Conservation (phyloP, 2,329 filamentous ascomycete genomes). For the Fusarium illudens region DNA sequence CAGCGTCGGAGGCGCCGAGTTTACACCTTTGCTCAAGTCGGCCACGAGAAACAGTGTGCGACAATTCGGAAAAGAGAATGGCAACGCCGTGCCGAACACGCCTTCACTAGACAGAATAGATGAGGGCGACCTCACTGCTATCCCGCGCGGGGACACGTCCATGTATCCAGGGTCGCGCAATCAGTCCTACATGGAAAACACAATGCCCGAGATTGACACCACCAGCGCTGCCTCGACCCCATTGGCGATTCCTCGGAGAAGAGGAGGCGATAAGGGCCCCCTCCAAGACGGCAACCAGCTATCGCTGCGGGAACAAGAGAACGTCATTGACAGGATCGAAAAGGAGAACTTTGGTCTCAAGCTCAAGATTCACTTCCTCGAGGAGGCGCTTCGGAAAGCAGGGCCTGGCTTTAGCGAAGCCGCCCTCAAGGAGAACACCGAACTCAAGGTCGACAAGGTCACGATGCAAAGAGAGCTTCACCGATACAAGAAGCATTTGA, state of each 20-base stretch:
- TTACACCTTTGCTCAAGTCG: constrained; percentile 91
- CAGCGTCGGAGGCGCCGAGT: constrained; percentile 76
- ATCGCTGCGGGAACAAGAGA: constrained; percentile 93
- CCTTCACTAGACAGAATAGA: constrained; percentile 73
- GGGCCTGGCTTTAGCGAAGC: constrained; percentile 90
- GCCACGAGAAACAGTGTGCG: constrained; percentile 76
- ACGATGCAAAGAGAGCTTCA: constrained; percentile 89
- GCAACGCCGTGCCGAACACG: constrained; percentile 67
- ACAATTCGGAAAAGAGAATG: constrained; percentile 70
- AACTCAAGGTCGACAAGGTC: constrained; percentile 91
- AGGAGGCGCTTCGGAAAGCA: constrained; percentile 86
- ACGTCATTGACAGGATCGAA: constrained; percentile 93
- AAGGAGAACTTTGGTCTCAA: constrained; percentile 99
- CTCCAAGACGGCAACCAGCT: constrained; percentile 89
- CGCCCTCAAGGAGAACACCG: constrained; percentile 92
- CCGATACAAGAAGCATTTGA: constrained; percentile 84
- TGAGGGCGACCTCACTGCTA: constrained; percentile 76
- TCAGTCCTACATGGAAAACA: constrained; percentile 72
- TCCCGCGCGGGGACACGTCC: constrained; percentile 78
- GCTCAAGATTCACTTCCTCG: constrained; percentile 95
- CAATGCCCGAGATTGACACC: constrained; percentile 77
- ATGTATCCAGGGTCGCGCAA: constrained; percentile 72
- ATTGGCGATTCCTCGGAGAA: constrained; percentile 72
- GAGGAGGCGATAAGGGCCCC: constrained; percentile 70
- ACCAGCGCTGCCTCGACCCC: constrained; percentile 89